These are phyloP conservation scores for Rhodotorula mucilaginosa DNA, from an alignment of 1,284 basidiomycete genomes.

Conservation along the genomic window DNA sequence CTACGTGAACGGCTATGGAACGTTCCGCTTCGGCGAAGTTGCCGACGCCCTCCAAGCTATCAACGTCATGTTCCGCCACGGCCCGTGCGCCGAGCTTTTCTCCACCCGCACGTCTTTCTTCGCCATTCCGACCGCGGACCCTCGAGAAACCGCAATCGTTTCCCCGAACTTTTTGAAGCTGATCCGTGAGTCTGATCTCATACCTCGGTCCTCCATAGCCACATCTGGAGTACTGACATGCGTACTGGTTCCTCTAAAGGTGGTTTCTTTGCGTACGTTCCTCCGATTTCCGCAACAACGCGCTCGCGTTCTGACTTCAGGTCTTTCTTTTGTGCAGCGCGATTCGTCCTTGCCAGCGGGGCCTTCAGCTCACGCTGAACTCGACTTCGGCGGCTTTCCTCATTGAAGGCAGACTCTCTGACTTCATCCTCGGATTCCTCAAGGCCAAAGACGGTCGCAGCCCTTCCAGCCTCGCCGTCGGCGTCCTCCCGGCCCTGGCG, in stretches of 20 bases:
- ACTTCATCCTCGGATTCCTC: conserved; percentile 1
- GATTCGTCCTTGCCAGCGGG: not conserved
- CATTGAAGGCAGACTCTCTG: conserved; percentile 1
- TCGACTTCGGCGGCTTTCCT: conserved; percentile 24
- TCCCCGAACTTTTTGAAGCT: not conserved
- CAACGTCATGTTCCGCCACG: conserved; percentile 23
- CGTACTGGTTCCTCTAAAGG: not conserved
- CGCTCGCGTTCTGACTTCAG: not conserved
- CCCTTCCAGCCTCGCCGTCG: not conserved
- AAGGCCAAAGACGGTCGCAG: not conserved
- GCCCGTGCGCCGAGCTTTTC: conserved; percentile 1
- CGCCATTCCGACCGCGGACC: not conserved
- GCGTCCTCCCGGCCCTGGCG: not conserved
- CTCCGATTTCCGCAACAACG: not conserved
- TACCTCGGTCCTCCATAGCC: not conserved
- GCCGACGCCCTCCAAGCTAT: conserved; percentile 18
- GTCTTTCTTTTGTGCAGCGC: not conserved
- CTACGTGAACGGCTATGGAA: not conserved
- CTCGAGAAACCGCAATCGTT: not conserved
- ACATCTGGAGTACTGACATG: not conserved
- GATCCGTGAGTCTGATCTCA: not conserved
- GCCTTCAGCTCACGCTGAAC: conserved; percentile 22
- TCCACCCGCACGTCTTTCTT: conserved; percentile 14
- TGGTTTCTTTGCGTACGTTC: conserved; percentile 17
- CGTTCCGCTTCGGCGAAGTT: conserved; percentile 1